Conservation (phyloP, 352 stramenopile genomes). For the Phytophthora kernoviae region DNA sequence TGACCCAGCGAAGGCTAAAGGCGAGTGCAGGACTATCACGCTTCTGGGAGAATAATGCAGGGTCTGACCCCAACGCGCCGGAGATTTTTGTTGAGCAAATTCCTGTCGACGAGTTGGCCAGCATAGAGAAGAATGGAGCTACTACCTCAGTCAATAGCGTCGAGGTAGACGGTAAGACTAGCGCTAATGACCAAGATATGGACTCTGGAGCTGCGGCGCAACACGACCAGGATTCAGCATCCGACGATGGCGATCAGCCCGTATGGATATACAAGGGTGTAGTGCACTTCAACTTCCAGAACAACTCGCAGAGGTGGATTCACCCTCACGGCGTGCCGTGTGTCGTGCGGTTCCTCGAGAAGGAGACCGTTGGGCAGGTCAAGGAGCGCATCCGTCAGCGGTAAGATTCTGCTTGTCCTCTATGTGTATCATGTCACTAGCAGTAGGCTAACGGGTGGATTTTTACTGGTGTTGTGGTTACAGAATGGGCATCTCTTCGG, state of each 20-base stretch:
- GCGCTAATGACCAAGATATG: background rate
- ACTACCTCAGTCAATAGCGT: too few species aligned
- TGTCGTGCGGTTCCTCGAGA: constrained; percentile 64
- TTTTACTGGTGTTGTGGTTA: constrained; percentile 14
- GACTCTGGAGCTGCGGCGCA: background rate
- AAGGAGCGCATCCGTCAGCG: constrained; percentile 73
- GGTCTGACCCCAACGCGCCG: constrained; percentile 41
- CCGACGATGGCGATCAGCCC: constrained; percentile 22
- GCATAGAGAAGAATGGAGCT: constrained; percentile 2
- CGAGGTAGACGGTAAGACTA: background rate
- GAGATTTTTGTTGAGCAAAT: constrained; percentile 70
- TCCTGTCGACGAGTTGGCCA: constrained; percentile 27
- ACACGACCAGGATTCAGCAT: background rate
- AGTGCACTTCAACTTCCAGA: constrained; percentile 79
- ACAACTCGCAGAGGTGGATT: constrained; percentile 65
- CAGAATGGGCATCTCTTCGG: constrained; percentile 72
- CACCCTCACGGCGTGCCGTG: constrained; percentile 74
- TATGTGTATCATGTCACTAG: background rate
- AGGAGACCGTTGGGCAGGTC: constrained; percentile 68
- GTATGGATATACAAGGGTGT: constrained; percentile 61
- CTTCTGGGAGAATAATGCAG: constrained; percentile 44
- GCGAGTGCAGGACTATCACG: constrained; percentile 45
- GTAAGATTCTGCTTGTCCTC: constrained; percentile 27
- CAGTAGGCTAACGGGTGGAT: constrained; percentile 8
- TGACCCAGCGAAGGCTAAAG: constrained; percentile 53